Conservation (phyloP, 305 asterid genomes). For the Solanum hybrid region DNA sequence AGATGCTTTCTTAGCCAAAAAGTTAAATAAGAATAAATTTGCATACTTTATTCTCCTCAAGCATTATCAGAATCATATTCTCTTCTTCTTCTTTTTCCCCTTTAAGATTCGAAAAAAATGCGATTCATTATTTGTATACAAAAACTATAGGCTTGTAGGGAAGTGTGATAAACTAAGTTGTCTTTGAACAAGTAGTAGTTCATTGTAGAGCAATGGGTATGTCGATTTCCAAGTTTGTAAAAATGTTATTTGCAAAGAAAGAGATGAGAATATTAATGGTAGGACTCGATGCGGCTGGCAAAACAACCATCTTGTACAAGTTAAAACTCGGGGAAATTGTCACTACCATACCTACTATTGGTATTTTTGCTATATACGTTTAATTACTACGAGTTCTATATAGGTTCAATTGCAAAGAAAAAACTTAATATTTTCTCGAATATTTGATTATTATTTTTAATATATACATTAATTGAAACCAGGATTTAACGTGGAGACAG, state of each 20-base stretch:
- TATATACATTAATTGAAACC: neutral
- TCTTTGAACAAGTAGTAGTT: neutral
- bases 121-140: neutral
- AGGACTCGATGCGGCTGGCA: constrained; percentile 51
- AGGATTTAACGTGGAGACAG: constrained; percentile 51
- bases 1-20: neutral
- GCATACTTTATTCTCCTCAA: constrained; percentile 14
- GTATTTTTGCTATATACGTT: constrained; percentile 5
- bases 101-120: constrained; percentile 2
- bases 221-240: constrained; percentile 33
- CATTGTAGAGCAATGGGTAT: constrained; percentile 24
- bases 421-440: neutral
- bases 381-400: neutral
- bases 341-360: constrained; percentile 48
- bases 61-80: constrained; percentile 18
- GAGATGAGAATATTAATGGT: constrained; percentile 57
- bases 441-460: neutral
- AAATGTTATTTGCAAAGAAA: constrained; percentile 33
- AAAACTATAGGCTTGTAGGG: neutral
- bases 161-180: neutral
- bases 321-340: constrained; percentile 44
- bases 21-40: neutral
- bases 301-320: constrained; percentile 47
- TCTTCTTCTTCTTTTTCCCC: neutral
- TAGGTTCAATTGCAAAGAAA: neutral